These are phyloP conservation scores for Alloascoidea africana DNA, from an alignment of 805 yeast species.

Conservation along the genomic window DNA sequence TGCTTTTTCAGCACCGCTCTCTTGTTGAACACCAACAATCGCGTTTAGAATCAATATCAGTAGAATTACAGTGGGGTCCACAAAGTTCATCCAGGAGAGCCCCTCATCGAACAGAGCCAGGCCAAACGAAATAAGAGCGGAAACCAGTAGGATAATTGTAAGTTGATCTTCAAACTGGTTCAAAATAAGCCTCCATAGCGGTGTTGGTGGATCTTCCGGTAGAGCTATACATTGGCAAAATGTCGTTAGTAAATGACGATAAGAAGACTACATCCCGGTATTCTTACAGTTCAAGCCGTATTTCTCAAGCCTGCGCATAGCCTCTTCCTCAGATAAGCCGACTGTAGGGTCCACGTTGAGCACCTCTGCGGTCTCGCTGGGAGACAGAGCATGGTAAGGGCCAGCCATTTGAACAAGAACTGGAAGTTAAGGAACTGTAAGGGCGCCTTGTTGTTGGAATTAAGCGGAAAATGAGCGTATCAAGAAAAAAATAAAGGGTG, in stretches of 20 bases:
- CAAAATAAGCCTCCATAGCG: slow-evolving; percentile 19
- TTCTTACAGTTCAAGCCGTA: background rate
- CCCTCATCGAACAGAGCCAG: slow-evolving; percentile 17
- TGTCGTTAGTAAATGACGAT: background rate
- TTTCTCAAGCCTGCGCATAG: background rate
- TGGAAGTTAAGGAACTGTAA: too few species aligned
- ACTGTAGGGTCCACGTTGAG: background rate
- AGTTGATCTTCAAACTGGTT: slow-evolving; percentile 22
- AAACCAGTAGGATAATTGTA: slow-evolving; percentile 18
- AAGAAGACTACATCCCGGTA: background rate
- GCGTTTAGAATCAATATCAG: slow-evolving; percentile 30
- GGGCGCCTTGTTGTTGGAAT: too few species aligned
- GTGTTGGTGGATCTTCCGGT: slow-evolving; percentile 22
- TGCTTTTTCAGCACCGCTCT: slow-evolving; percentile 33
- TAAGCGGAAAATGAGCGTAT: too few species aligned
- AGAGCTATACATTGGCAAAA: slow-evolving; percentile 10
- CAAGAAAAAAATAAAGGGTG: too few species aligned
- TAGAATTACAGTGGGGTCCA: slow-evolving; percentile 27
- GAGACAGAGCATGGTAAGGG: too few species aligned
- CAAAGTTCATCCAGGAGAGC: slow-evolving; percentile 17
- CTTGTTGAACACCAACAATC: slow-evolving; percentile 34
- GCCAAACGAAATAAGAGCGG: slow-evolving; percentile 19
- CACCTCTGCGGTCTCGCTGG: background rate
- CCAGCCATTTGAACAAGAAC: too few species aligned
- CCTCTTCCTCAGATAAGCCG: background rate